Conservation (phyloP, 768 basidiomycete genomes). For the Russula sp. region DNA sequence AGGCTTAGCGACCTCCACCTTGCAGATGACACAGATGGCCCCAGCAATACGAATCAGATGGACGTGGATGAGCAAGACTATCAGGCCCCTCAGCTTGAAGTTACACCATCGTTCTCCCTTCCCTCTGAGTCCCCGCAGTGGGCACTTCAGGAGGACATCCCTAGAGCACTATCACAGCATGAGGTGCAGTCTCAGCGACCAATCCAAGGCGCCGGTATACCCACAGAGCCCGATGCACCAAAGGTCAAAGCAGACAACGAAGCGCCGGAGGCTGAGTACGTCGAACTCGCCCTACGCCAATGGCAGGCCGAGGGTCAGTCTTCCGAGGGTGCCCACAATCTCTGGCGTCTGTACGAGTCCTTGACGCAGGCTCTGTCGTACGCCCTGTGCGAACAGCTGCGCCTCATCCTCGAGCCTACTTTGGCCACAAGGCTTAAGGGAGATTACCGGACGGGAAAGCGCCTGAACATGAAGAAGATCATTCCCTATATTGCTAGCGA, state of each 20-base stretch:
- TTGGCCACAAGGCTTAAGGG: conserved; percentile 90
- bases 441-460: conserved; percentile 95
- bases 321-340: conserved; percentile 50
- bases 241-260: conserved; percentile 28
- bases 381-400: conserved; percentile 90
- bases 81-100: neutral
- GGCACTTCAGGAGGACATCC: conserved; percentile 32
- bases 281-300: conserved; percentile 49
- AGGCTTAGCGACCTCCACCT: conserved; percentile 78
- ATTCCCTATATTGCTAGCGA: conserved; percentile 97
- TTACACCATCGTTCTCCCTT: conserved; percentile 26
- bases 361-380: conserved; percentile 89
- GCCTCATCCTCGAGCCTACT: conserved; percentile 93
- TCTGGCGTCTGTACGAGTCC: conserved; percentile 92
- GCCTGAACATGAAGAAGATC: conserved; percentile 98
- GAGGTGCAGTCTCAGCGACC: conserved; percentile 24
- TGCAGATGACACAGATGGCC: conserved; percentile 48
- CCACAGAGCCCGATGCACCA: conserved; percentile 1
- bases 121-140: conserved; percentile 29
- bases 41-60: conserved; percentile 37
- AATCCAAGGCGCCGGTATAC: conserved; percentile 25
- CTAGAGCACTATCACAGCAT: conserved; percentile 43
- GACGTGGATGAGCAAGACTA: conserved; percentile 40
- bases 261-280: conserved; percentile 28
- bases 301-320: conserved; percentile 62